Base-by-base conservation (phyloP, 176 grass and related monocot species). In the Tillandsia fasciculata region DNA sequence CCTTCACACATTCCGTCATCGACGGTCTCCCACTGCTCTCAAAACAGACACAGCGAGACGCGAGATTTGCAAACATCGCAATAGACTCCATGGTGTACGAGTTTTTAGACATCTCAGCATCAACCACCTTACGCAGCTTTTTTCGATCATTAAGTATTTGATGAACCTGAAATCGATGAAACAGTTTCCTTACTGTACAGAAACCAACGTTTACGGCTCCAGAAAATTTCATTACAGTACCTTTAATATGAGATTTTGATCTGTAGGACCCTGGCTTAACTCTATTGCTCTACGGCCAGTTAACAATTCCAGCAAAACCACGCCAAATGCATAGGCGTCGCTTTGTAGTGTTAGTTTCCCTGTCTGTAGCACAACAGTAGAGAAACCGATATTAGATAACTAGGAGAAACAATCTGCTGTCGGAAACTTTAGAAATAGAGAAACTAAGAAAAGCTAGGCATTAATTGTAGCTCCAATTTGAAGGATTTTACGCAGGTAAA, bases 271-370 rank as follows among this genome's bases (percentile, higher is more conserved):
- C 69, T 90, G 94, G 77, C 87, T 99, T 50, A 99, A 76, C 68
- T 99, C 90, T 68, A 99, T 81, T 52, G 94, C 94, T 53, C 87
- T 91, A 11, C 94, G 94, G n/a, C 94, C 94, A 2, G 94, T 99
- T 66, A 99, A 84, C 12, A 99, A 75, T 75, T 99, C 94, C 8
- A 99, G 94, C 49, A 99, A 83, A 57, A 99, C 94, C 18, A 99
- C 94, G 51, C 94, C 94, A 82, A 93, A 99, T 20, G 94, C 94
- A 75, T 99, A 99, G 49, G 93, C 90, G 80, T 99, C 94, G 77
- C 94, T 99, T 77, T 90, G 84, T 70, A 99, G 67, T 63, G 94
- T 93, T 63, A 99, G 74, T 76, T 99, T 99, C 72, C 94, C 94
- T 9, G 94, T 99, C 94, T 99, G 75, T n/a, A 65, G 70, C 33